phyloP scores from a whole-genome alignment of 768 basidiomycete species.

The Collybia mongolica region DNA sequence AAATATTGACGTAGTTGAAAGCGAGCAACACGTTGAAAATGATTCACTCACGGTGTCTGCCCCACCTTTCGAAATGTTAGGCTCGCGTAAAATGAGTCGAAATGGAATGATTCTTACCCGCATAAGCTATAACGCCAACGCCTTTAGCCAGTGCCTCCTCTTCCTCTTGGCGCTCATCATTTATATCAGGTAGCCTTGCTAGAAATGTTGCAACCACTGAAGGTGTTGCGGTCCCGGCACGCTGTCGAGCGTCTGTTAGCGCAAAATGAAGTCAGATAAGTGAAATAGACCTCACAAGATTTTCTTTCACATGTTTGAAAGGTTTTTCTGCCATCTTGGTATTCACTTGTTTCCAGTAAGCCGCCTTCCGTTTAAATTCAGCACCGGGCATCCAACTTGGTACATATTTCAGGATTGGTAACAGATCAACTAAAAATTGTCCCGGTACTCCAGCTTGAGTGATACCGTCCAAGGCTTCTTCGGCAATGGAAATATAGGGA shows the following conservation, averaged over 20 bases:
- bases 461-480: conserved; percentile 19
- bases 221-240: background rate
- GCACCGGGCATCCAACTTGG: conserved; percentile 51
- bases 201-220: too few species aligned
- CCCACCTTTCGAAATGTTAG: background rate
- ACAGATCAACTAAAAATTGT: conserved; percentile 19
- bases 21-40: too few species aligned
- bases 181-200: too few species aligned
- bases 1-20: background rate
- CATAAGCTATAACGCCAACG: conserved; percentile 9
- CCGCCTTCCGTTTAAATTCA: conserved; percentile 38
- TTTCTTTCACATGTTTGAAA: conserved; percentile 14
- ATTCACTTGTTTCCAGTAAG: conserved; percentile 29
- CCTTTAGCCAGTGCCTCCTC: conserved; percentile 11
- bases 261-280: background rate
- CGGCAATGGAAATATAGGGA: conserved; percentile 21
- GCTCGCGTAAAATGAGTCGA: too few species aligned
- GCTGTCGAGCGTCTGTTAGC: background rate
- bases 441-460: conserved; percentile 16
- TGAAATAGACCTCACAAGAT: conserved; percentile 1
- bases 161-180: background rate
- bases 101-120: background rate
- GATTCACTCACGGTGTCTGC: conserved; percentile 12
- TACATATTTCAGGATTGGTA: conserved; percentile 30
- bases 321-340: conserved; percentile 35